Conservation (phyloP, 2,329 filamentous ascomycete species). For the Hymenoscyphus albidus region DNA sequence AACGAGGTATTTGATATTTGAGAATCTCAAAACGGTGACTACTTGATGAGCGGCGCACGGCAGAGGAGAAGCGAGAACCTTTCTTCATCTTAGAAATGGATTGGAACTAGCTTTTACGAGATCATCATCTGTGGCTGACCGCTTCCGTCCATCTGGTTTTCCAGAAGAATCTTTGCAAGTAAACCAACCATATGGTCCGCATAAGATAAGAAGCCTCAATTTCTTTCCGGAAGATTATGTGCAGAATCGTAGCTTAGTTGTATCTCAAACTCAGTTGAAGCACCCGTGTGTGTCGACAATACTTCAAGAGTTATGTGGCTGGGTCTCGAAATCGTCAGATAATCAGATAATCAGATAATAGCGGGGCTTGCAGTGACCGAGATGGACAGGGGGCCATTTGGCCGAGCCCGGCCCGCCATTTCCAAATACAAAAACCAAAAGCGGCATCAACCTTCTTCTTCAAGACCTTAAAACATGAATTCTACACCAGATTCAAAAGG, state of each 20-base stretch:
- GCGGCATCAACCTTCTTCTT: background rate
- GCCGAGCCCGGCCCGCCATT: background rate
- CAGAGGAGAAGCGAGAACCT: background rate
- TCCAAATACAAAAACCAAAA: background rate
- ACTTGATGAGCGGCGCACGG: background rate
- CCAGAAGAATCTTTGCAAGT: background rate
- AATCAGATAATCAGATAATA: background rate
- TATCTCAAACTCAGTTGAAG: conserved; percentile 9
- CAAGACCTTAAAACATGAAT: background rate
- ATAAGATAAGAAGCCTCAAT: background rate
- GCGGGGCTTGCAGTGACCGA: background rate
- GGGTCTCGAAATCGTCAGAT: background rate
- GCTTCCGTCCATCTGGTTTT: background rate
- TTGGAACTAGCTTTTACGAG: background rate
- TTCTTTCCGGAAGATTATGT: background rate
- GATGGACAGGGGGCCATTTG: background rate
- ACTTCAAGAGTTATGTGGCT: background rate
- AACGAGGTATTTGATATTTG: background rate
- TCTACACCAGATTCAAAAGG: background rate
- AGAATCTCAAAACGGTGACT: background rate
- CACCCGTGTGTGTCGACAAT: background rate
- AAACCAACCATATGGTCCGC: background rate
- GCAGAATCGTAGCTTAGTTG: background rate
- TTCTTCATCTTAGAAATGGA: background rate
- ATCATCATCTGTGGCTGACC: background rate